Evolutionary conservation across 2,329 filamentous ascomycete genomes (phyloP), one percentile per base, ranked within the genome.

Genomic region (Alternaria burnsii): DNA sequence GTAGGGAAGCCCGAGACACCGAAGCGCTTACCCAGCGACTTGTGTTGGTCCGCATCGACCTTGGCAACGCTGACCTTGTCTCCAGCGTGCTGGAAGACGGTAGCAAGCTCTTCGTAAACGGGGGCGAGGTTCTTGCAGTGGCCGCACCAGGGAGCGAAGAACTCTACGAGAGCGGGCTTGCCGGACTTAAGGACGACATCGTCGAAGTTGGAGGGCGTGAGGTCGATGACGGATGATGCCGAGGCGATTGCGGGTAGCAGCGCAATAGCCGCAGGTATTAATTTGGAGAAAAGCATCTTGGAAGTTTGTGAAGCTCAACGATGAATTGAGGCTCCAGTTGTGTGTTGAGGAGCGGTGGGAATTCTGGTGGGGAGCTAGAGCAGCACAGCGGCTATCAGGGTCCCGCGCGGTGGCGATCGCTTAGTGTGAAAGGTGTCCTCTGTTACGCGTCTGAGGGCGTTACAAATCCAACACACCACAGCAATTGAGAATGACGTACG

Each of bases 51-150:
- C 60, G 94, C 95, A 77, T 99, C 94, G 70, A 99, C 94, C 83
- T 98, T 99, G 71, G 91, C 95, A 76, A 99, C 93, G 76, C 90
- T 89, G 56, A 99, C 88, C 75, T 90, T 89, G 77, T 89, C 84
- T 83, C 93, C 82, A 67, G 89, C 88, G 74, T 87, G 88, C 67
- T 91, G 88, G 79, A 94, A 97, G 42, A 85, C 83, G 51, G 84
- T 79, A 47, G 88, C 95, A 43, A 99, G 88, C 78, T 99, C 92
- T 79, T 99, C 95, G 81, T 96, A 99, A 61, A 96, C 84, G 51
- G 95, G 96, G 16, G 95, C 95, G 34, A 99, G 91, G 76, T 84
- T 97, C 87, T 98, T 98, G 92, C 95, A 99, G 86, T 99, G 95
- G 32, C 95, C 96, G 77, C 95, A 99, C 95, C 95, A 99, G 24